Percentiles rank a stretch among this genome's conserved stretches.
Evolutionary conservation across 352 stramenopile genomes (phyloP).

Genomic region (Phytophthora citricola): DNA sequence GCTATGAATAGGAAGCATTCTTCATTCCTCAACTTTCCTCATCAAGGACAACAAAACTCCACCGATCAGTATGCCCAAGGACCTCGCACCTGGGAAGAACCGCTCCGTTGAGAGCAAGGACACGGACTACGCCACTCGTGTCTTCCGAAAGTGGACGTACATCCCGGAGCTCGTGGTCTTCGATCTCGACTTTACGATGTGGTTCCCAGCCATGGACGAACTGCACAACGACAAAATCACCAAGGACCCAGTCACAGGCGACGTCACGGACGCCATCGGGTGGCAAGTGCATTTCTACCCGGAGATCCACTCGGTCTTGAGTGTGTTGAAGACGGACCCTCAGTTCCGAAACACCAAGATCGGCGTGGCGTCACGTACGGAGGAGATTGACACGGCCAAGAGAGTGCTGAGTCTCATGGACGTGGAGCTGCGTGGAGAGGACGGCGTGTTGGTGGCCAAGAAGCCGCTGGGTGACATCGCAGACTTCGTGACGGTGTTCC

Average conservation of each 20-base stretch:
- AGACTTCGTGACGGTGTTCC: conserved; percentile 80
- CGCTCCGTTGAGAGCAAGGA: conserved; percentile 24
- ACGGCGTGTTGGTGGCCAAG: conserved; percentile 16
- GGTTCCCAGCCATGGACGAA: conserved; percentile 87
- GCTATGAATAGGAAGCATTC: neutral
- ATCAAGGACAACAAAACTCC: neutral
- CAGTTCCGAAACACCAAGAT: conserved; percentile 62
- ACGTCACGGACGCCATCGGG: conserved; percentile 67
- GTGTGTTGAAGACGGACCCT: conserved; percentile 63
- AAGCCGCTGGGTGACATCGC: conserved; percentile 60
- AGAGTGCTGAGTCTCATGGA: conserved; percentile 74
- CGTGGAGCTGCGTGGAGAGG: conserved; percentile 27
- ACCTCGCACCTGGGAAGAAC: conserved; percentile 26
- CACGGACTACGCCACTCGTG: conserved; percentile 9
- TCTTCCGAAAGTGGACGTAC: conserved; percentile 50
- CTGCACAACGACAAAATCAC: conserved; percentile 67
- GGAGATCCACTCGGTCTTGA: conserved; percentile 72
- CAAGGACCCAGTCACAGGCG: conserved; percentile 54
- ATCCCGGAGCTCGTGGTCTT: conserved; percentile 57
- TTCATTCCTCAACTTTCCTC: neutral
- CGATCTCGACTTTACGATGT: conserved; percentile 64
- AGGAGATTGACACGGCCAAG: conserved; percentile 75
- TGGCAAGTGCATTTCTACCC: conserved; percentile 84
- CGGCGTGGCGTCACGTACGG: conserved; percentile 77
- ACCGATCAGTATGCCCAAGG: neutral